These are phyloP conservation scores for Chlorella vulgaris DNA, from an alignment of 139 green algal genomes.

Conservation along the genomic window DNA sequence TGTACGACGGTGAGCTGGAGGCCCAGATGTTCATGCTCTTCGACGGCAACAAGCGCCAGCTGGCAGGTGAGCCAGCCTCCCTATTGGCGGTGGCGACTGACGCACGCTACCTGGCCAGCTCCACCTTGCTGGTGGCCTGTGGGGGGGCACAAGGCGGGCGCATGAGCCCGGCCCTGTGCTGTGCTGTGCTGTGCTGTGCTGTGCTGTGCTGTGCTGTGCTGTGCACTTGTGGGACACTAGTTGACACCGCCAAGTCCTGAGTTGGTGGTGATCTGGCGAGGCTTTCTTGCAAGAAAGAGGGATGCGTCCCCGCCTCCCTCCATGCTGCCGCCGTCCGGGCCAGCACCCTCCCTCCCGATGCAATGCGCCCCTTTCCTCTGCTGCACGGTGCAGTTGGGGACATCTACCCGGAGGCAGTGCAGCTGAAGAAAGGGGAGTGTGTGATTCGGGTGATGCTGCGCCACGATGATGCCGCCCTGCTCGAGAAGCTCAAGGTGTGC, in stretches of 20 bases:
- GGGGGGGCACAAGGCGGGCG: neutral
- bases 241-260: too few relatives aligned
- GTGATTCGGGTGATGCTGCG: slow-evolving; percentile 61
- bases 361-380: neutral
- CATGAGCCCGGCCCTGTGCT: neutral
- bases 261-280: too few relatives aligned
- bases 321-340: neutral
- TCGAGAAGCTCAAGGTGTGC: slow-evolving; percentile 69
- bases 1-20: slow-evolving; percentile 82
- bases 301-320: too few relatives aligned
- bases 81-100: neutral
- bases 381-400: slow-evolving; percentile 41
- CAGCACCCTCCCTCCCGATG: neutral
- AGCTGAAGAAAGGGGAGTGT: slow-evolving; percentile 34
- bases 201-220: too few relatives aligned
- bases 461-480: slow-evolving; percentile 75
- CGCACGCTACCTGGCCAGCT: neutral
- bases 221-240: too few relatives aligned
- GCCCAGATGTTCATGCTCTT: slow-evolving; percentile 73
- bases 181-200: neutral
- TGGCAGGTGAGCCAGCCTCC: slow-evolving; percentile 39
- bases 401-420: slow-evolving; percentile 46
- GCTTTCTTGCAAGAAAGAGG: too few relatives aligned
- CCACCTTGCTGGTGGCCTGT: neutral
- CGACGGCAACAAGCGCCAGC: slow-evolving; percentile 75